A percentile compares a stretch with the other conserved stretches of the same genome.
These are phyloP conservation scores for Populus hybrid DNA, from an alignment of 441 rosid genomes.

Conservation along the genomic window DNA sequence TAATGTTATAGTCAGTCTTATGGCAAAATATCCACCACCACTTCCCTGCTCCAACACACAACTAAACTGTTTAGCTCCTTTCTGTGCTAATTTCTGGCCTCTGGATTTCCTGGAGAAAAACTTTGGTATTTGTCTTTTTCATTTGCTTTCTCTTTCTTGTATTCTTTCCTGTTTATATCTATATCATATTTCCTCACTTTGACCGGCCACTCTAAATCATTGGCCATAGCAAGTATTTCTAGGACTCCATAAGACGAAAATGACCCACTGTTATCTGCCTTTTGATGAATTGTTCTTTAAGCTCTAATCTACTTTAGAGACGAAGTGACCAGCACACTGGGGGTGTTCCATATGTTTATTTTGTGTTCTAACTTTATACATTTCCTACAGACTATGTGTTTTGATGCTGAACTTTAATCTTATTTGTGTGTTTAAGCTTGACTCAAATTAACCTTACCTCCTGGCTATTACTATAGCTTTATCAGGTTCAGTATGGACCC, in stretches of 20 bases:
- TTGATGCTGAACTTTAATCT: background rate
- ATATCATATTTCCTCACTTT: background rate
- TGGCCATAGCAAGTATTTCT: background rate
- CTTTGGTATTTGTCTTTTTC: background rate
- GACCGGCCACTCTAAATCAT: background rate
- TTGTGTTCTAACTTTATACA: background rate
- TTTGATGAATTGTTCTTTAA: background rate
- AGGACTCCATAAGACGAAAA: background rate
- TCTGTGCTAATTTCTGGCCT: background rate
- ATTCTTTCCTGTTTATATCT: background rate
- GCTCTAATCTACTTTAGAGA: background rate
- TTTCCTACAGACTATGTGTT: background rate
- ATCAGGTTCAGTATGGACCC: background rate
- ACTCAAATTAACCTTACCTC: background rate
- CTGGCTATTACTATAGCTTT: background rate
- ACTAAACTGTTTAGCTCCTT: background rate
- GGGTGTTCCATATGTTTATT: background rate
- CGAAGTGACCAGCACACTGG: background rate
- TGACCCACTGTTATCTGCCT: background rate
- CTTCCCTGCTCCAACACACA: background rate
- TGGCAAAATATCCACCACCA: background rate
- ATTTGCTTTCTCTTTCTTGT: no score
- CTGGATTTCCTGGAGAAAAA: background rate
- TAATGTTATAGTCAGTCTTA: background rate
- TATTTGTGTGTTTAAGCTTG: background rate